These are phyloP conservation scores for Acarospora socialis DNA, from an alignment of 2,329 filamentous ascomycete species.

Conservation along the genomic window DNA sequence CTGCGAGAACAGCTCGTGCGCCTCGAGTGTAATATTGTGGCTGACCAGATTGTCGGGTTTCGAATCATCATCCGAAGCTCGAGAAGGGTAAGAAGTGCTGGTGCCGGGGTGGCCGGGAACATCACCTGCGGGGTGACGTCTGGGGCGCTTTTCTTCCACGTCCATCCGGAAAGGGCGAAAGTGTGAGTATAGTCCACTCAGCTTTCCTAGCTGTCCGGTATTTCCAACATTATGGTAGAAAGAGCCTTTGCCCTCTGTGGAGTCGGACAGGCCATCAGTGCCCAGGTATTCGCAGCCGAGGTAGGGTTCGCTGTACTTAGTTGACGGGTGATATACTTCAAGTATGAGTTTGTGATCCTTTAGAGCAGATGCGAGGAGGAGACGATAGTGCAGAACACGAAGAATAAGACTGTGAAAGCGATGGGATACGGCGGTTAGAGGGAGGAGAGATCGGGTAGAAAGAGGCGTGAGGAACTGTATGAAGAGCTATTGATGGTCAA, in stretches of 20 bases:
- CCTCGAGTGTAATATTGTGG: conserved; percentile 39
- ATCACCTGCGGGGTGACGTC: conserved; percentile 32
- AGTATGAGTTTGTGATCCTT: conserved; percentile 55
- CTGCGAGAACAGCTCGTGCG: conserved; percentile 59
- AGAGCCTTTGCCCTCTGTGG: conserved; percentile 26
- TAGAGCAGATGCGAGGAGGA: conserved; percentile 44
- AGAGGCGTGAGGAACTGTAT: conserved; percentile 36
- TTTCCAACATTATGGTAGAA: conserved; percentile 22
- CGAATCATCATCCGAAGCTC: conserved; percentile 13
- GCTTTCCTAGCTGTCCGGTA: conserved; percentile 27
- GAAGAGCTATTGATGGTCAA: too few species aligned
- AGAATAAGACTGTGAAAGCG: conserved; percentile 50
- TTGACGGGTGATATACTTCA: conserved; percentile 63
- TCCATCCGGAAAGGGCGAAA: conserved; percentile 52
- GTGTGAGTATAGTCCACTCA: conserved; percentile 50
- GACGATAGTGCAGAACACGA: conserved; percentile 49
- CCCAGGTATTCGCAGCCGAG: conserved; percentile 54
- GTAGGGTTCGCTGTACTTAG: conserved; percentile 53
- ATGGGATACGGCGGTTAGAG: conserved; percentile 43
- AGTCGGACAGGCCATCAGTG: conserved; percentile 43
- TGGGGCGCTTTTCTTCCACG: conserved; percentile 30
- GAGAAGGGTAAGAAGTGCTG: conserved; percentile 19
- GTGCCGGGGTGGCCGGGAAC: conserved; percentile 27
- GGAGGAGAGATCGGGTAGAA: conserved; percentile 38
- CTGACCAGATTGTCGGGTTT: conserved; percentile 13